Conservation (phyloP, 176 grass and related monocot species). For the Chrysopogon serrulatus region DNA sequence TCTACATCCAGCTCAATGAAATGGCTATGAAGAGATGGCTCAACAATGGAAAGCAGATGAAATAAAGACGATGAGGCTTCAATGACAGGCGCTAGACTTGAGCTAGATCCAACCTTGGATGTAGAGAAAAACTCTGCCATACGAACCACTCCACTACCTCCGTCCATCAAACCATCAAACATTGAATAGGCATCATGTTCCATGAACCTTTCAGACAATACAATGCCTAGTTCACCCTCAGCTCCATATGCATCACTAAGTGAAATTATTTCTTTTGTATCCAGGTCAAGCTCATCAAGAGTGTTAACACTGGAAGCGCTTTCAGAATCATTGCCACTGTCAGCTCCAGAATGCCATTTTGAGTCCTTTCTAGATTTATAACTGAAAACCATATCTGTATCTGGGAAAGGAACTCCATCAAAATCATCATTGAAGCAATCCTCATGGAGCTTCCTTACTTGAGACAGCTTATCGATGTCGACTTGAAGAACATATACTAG, state of each 20-base stretch:
- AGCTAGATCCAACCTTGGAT: slow-evolving; percentile 46
- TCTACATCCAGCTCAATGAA: slow-evolving; percentile 90
- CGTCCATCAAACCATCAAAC: slow-evolving; percentile 91
- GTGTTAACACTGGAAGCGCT: slow-evolving; percentile 39
- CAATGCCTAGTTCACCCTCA: slow-evolving; percentile 87
- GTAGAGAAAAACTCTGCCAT: slow-evolving; percentile 86
- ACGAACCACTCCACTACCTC: slow-evolving; percentile 51
- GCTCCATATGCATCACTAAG: slow-evolving; percentile 95
- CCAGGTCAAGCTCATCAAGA: slow-evolving; percentile 63
- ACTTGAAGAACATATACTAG: slow-evolving; percentile 93
- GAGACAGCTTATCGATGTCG: slow-evolving; percentile 70
- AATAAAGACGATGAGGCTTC: slow-evolving; percentile 96
- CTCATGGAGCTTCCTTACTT: slow-evolving; percentile 66
- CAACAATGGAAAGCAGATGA: slow-evolving; percentile 74
- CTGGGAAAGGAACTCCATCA: slow-evolving; percentile 54
- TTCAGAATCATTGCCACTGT: slow-evolving; percentile 41
- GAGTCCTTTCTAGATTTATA: slow-evolving; percentile 61
- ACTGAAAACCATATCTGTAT: slow-evolving; percentile 62
- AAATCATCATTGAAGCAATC: slow-evolving; percentile 85
- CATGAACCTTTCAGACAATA: slow-evolving; percentile 94
- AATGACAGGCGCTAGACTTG: slow-evolving; percentile 66
- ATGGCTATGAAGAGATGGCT: slow-evolving; percentile 88
- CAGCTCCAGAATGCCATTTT: slow-evolving; percentile 32
- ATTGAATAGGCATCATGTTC: slow-evolving; percentile 98
- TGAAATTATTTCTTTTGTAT: slow-evolving; percentile 74